Percentiles rank a stretch among this genome's conserved stretches.
Conservation (phyloP, 176 grass and related monocot genomes). For the Guadua angustifolia region DNA sequence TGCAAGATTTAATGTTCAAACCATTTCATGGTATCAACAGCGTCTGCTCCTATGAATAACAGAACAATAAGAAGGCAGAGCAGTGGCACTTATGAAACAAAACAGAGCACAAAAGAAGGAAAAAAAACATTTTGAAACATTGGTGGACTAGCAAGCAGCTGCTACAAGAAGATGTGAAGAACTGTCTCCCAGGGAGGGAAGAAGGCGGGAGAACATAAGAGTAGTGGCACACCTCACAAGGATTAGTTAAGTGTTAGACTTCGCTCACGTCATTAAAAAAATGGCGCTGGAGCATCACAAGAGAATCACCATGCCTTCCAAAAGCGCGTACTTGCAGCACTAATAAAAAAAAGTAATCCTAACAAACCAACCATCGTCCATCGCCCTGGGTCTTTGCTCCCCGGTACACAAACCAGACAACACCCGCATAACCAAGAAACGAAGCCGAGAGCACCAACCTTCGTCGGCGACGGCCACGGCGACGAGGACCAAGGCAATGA, state of each 20-base stretch:
- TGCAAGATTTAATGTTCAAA: not conserved
- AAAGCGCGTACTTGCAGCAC: conserved; percentile 57
- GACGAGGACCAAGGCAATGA: conserved; percentile 41
- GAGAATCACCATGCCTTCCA: conserved; percentile 52
- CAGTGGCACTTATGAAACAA: not conserved
- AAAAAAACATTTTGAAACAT: not conserved
- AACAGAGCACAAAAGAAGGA: not conserved
- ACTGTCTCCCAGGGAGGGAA: not conserved
- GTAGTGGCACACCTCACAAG: conserved; percentile 38
- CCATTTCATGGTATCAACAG: not conserved
- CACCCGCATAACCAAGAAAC: not conserved
- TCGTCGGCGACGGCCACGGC: conserved; percentile 55
- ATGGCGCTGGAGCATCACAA: conserved; percentile 21
- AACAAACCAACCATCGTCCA: conserved; percentile 30
- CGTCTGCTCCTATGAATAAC: not conserved
- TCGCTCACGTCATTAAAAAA: conserved; percentile 51
- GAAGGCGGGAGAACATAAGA: conserved; percentile 20
- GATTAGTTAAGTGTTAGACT: conserved; percentile 57
- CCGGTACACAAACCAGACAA: conserved; percentile 30
- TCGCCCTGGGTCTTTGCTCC: conserved; percentile 43
- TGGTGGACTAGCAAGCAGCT: conserved; percentile 1
- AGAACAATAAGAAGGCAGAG: not conserved
- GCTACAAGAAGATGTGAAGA: conserved; percentile 8
- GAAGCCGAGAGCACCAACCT: conserved; percentile 29
- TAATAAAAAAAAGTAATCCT: conserved; percentile 64